A percentile compares a stretch with the other conserved stretches of the same genome.
Evolutionary conservation across 768 basidiomycete species (phyloP).

Genomic region (Cyclocybe aegerita): DNA sequence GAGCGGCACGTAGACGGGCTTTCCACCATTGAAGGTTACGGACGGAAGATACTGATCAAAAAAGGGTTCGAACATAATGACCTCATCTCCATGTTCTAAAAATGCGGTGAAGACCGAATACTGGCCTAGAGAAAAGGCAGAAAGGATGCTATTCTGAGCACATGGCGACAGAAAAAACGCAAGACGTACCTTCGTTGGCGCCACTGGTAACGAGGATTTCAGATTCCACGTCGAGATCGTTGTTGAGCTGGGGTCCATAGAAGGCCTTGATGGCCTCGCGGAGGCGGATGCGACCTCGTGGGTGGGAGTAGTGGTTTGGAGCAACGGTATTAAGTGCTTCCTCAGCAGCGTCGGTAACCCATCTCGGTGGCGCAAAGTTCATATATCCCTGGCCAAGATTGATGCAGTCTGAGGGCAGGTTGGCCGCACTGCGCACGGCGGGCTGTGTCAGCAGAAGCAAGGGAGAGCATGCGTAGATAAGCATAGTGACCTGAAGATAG

Average conservation of each 20-base stretch:
- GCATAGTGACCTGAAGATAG: conserved; percentile 74
- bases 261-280: conserved; percentile 83
- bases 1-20: conserved; percentile 91
- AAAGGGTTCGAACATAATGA: conserved; percentile 98
- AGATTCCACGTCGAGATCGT: conserved; percentile 76
- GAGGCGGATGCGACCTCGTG: conserved; percentile 84
- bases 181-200: conserved; percentile 82
- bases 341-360: conserved; percentile 74
- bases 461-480: conserved; percentile 8
- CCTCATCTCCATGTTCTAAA: conserved; percentile 90
- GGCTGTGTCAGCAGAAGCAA: conserved; percentile 6
- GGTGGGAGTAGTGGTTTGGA: conserved; percentile 88
- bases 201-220: conserved; percentile 96
- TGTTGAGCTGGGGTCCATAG: conserved; percentile 68
- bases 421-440: conserved; percentile 59
- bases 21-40: conserved; percentile 91
- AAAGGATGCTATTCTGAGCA: background rate
- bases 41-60: conserved; percentile 96
- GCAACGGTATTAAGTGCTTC: conserved; percentile 61
- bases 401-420: conserved; percentile 88
- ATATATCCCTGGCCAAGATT: conserved; percentile 96
- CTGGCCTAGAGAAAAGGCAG: conserved; percentile 56
- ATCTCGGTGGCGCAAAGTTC: conserved; percentile 86
- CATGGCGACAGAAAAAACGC: background rate
- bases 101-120: conserved; percentile 94